Percentiles rank a stretch among this genome's conserved stretches.
Evolutionary conservation across 257 asterid species (phyloP).

Genomic region (Primulina huaijiensis): DNA sequence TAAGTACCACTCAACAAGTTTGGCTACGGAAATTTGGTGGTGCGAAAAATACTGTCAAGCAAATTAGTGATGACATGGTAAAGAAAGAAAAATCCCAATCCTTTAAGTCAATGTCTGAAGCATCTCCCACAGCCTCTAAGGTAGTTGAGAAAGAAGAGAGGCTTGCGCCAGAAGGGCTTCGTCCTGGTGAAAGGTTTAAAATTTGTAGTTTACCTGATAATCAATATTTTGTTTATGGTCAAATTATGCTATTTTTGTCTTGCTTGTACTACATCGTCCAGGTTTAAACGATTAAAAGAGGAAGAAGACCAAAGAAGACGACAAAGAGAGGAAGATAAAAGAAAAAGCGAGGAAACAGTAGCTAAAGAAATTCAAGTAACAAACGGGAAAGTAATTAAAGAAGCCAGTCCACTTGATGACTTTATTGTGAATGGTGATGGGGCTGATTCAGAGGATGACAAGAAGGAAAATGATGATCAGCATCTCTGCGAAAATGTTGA

Average conservation of each 20-base stretch:
- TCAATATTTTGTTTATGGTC: conserved; percentile 11
- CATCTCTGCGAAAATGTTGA: conserved; percentile 38
- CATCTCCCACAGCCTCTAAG: conserved; percentile 34
- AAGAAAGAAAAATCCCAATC: conserved; percentile 47
- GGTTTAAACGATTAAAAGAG: conserved; percentile 90
- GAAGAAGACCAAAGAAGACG: conserved; percentile 65
- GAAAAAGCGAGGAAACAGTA: conserved; percentile 45
- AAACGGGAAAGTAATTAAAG: conserved; percentile 31
- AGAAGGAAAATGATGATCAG: conserved; percentile 29
- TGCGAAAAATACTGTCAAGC: conserved; percentile 55
- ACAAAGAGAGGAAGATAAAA: conserved; percentile 70
- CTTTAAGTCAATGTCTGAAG: conserved; percentile 47
- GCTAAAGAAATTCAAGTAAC: conserved; percentile 33
- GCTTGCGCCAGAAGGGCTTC: conserved; percentile 51
- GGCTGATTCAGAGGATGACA: conserved; percentile 29
- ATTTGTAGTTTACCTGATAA: conserved; percentile 3
- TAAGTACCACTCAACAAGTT: conserved; percentile 84
- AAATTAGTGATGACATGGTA: conserved; percentile 41
- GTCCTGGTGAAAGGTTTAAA: conserved; percentile 86
- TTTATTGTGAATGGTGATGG: conserved; percentile 42
- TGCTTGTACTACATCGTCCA: conserved; percentile 26
- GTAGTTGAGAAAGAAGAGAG: conserved; percentile 41
- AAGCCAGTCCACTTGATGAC: conserved; percentile 27
- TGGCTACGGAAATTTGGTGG: conserved; percentile 95
- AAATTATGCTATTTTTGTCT: conserved; percentile 7